Conservation (phyloP, 2,329 filamentous ascomycete genomes). For the Aspergillus calidoustus region DNA sequence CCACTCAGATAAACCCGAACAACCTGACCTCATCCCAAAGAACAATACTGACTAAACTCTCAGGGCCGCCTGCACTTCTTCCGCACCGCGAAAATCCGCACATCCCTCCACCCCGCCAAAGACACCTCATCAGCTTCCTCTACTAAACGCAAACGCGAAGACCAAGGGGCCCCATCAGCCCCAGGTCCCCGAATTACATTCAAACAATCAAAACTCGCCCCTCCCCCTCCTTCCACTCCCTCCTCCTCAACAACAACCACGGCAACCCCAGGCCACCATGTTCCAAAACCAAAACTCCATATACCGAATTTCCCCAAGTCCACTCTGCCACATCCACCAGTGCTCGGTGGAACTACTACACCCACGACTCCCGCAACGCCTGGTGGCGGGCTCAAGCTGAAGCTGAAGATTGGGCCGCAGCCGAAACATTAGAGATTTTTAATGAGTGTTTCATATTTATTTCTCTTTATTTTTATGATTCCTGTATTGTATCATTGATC, state of each 20-base stretch:
- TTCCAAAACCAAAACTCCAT: slow-evolving; percentile 37
- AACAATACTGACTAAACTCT: not conserved
- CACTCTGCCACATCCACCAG: slow-evolving; percentile 31
- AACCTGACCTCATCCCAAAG: not conserved
- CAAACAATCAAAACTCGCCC: slow-evolving; percentile 44
- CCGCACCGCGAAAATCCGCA: slow-evolving; percentile 44
- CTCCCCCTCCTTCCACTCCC: slow-evolving; percentile 32
- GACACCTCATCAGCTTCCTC: slow-evolving; percentile 27
- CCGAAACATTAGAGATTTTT: slow-evolving; percentile 31
- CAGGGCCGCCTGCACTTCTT: slow-evolving; percentile 51
- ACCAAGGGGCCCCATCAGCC: slow-evolving; percentile 35
- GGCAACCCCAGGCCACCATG: slow-evolving; percentile 23
- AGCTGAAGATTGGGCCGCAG: slow-evolving; percentile 45
- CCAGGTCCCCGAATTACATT: slow-evolving; percentile 47
- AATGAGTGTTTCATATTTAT: slow-evolving; percentile 12
- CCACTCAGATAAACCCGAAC: not conserved
- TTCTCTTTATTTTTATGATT: not conserved
- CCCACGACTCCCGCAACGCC: slow-evolving; percentile 38
- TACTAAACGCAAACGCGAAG: slow-evolving; percentile 47
- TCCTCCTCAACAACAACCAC: slow-evolving; percentile 31
- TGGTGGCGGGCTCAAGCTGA: slow-evolving; percentile 47
- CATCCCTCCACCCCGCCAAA: slow-evolving; percentile 38
- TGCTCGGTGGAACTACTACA: slow-evolving; percentile 26
- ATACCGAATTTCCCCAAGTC: slow-evolving; percentile 39
- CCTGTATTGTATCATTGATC: slow-evolving; percentile 21